Conservation (phyloP, 495 filamentous ascomycete species). For the Echria macrotheca region DNA sequence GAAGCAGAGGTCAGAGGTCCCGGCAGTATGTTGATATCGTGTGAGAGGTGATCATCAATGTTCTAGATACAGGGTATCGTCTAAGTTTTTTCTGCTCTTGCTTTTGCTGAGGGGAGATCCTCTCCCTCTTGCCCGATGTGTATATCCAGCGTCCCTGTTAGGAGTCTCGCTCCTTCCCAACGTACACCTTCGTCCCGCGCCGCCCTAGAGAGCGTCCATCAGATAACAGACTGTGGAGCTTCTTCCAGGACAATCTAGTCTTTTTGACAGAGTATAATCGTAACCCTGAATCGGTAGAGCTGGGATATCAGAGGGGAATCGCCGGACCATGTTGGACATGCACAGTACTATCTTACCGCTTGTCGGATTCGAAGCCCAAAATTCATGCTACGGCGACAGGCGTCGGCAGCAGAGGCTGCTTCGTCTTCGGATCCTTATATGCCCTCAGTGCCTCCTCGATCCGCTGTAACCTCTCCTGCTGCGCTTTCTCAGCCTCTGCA, state of each 20-base stretch:
- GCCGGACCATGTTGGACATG: too few species aligned
- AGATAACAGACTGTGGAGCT: too few species aligned
- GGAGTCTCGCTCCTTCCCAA: conserved; percentile 12
- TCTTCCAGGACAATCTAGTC: too few species aligned
- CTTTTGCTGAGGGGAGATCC: not conserved
- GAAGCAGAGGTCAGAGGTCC: not conserved
- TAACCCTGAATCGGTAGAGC: too few species aligned
- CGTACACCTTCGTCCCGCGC: not conserved
- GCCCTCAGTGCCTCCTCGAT: conserved; percentile 64
- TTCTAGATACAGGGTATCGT: conserved; percentile 14
- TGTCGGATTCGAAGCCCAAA: too few species aligned
- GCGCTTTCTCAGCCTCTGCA: conserved; percentile 55
- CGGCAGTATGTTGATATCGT: not conserved
- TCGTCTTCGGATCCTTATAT: conserved; percentile 49
- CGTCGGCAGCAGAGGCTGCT: conserved; percentile 36
- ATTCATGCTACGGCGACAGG: conserved; percentile 9
- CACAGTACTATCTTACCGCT: too few species aligned
- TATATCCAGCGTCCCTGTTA: too few species aligned
- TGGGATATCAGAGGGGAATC: too few species aligned
- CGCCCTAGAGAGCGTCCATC: too few species aligned
- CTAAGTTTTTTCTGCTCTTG: conserved; percentile 6
- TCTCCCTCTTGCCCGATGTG: conserved; percentile 2
- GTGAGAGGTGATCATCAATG: not conserved
- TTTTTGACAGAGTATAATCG: too few species aligned
- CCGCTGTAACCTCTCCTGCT: conserved; percentile 52